Evolutionary conservation across 2,329 filamentous ascomycete species (phyloP).

Genomic region (Xylaria sp.): DNA sequence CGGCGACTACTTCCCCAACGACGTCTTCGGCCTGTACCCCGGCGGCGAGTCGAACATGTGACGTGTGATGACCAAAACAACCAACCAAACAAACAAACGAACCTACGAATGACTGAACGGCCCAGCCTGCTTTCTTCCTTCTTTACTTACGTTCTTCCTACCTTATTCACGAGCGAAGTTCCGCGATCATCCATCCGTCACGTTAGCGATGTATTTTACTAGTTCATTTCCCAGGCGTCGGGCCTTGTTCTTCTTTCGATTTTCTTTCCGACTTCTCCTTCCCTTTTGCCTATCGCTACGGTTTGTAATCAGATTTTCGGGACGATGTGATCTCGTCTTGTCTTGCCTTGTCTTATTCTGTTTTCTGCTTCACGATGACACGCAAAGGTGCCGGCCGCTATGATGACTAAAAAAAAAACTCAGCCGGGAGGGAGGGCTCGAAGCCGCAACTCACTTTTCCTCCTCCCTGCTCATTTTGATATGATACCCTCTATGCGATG

Average conservation of each 20-base stretch:
- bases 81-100: too few species aligned
- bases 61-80: conserved; percentile 9
- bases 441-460: neutral
- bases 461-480: conserved; percentile 10
- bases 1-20: conserved; percentile 50
- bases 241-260: neutral
- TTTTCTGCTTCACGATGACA: neutral
- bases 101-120: conserved; percentile 9
- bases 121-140: neutral
- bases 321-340: neutral
- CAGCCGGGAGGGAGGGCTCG: conserved; percentile 7
- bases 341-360: neutral
- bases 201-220: conserved; percentile 22
- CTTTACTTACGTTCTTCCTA: neutral
- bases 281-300: neutral
- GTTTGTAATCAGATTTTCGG: conserved; percentile 12
- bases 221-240: conserved; percentile 3
- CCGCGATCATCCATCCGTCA: neutral
- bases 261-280: neutral
- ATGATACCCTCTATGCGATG: conserved; percentile 30
- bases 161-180: neutral
- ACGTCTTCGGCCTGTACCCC: conserved; percentile 48
- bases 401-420: conserved; percentile 2
- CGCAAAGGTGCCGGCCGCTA: neutral
- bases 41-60: conserved; percentile 44